Conservation (phyloP, 2,329 filamentous ascomycete species). For the Myriosclerotinia duriaeana region DNA sequence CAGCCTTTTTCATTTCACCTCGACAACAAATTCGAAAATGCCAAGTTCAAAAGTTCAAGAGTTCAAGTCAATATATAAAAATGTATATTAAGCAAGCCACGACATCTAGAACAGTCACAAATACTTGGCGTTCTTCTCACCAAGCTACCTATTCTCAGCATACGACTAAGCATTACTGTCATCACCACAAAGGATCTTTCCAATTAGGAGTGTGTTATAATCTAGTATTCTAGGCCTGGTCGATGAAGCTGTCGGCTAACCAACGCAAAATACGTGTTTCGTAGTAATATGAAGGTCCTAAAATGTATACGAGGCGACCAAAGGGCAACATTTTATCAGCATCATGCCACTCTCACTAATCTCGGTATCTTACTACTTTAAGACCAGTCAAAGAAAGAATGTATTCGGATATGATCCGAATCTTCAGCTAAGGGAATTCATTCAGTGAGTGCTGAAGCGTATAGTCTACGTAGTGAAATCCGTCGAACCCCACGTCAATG, state of each 20-base stretch:
- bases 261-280: background rate
- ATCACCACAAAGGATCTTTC: background rate
- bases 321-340: background rate
- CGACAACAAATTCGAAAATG: background rate
- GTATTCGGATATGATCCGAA: fast-evolving
- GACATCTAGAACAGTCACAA: background rate
- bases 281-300: background rate
- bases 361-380: background rate
- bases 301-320: background rate
- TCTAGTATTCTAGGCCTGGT: background rate
- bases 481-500: background rate
- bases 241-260: background rate
- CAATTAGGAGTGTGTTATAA: background rate
- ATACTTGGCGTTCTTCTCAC: background rate
- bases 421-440: background rate
- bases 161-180: background rate
- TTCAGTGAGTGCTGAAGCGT: background rate
- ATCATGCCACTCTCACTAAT: background rate
- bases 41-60: background rate
- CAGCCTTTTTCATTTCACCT: background rate
- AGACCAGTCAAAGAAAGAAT: background rate
- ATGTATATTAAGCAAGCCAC: background rate
- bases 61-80: background rate
- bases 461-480: background rate
- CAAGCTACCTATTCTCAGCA: background rate